Evolutionary conservation across 208 protist species (phyloP).

Genomic region (Trypanosoma boissoni): DNA sequence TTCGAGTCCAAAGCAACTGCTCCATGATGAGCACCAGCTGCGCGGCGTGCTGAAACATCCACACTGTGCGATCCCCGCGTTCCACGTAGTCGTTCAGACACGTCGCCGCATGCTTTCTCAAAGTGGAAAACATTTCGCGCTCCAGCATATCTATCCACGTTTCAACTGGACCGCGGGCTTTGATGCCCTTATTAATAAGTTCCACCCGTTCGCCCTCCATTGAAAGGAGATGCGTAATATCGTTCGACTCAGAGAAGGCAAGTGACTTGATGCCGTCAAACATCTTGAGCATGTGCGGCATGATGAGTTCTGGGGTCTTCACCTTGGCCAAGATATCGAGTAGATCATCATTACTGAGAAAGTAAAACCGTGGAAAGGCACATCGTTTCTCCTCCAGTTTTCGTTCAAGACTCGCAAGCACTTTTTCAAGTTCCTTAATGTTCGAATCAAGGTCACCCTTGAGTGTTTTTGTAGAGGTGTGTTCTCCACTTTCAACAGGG

Average conservation of each 20-base stretch:
- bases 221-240: constrained; percentile 90
- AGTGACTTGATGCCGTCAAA: constrained; percentile 96
- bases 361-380: constrained; percentile 97
- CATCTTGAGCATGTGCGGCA: constrained; percentile 97
- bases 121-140: constrained; percentile 91
- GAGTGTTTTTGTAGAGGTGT: constrained; percentile 57
- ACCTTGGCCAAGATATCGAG: constrained; percentile 98
- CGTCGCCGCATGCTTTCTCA: constrained; percentile 83
- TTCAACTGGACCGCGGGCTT: constrained; percentile 94
- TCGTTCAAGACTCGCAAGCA: constrained; percentile 92
- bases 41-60: constrained; percentile 93
- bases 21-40: constrained; percentile 94
- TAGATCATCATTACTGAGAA: constrained; percentile 96
- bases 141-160: constrained; percentile 95
- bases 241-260: constrained; percentile 68
- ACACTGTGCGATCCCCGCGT: constrained; percentile 67
- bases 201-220: constrained; percentile 91
- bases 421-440: constrained; percentile 93
- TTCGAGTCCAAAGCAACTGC: constrained; percentile 94
- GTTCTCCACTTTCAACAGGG: constrained; percentile 62
- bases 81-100: constrained; percentile 89
- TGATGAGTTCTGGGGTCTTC: constrained; percentile 95
- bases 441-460: constrained; percentile 82
- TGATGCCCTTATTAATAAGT: constrained; percentile 91
- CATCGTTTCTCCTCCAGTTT: constrained; percentile 97